phyloP scores from a whole-genome alignment of 768 basidiomycete species.

The Pulveroboletus frians region DNA sequence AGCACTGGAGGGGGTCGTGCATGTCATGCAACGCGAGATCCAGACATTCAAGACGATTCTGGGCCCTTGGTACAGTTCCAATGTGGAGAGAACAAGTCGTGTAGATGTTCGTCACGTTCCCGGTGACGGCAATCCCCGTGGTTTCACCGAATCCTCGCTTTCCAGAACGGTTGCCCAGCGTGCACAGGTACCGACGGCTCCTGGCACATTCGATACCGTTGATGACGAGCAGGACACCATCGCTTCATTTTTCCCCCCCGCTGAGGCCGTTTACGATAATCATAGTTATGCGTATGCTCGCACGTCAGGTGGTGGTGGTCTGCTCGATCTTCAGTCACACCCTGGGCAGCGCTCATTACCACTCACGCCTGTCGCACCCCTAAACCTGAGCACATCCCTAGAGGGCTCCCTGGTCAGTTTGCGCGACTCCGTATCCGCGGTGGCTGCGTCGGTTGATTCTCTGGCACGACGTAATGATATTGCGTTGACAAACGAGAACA shows the following conservation, averaged over 20 bases:
- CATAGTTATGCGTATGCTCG: slow-evolving; percentile 12
- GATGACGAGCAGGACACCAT: slow-evolving; percentile 24
- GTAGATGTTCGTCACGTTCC: slow-evolving; percentile 8
- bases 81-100: slow-evolving; percentile 23
- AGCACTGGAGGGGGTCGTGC: slow-evolving; percentile 51
- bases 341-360: slow-evolving; percentile 26
- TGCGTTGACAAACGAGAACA: slow-evolving; percentile 62
- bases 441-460: slow-evolving; percentile 58
- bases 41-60: slow-evolving; percentile 49
- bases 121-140: slow-evolving; percentile 9
- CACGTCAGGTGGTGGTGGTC: slow-evolving; percentile 13
- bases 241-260: slow-evolving; percentile 20
- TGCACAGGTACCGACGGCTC: slow-evolving; percentile 6
- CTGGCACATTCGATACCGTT: slow-evolving; percentile 16
- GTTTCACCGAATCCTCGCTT: slow-evolving; percentile 15
- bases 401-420: slow-evolving; percentile 57
- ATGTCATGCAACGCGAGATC: slow-evolving; percentile 53
- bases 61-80: slow-evolving; percentile 58
- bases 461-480: slow-evolving; percentile 61
- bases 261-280: slow-evolving; percentile 27
- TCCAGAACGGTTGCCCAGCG: slow-evolving; percentile 13
- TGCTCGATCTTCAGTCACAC: slow-evolving; percentile 20
- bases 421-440: slow-evolving; percentile 52
- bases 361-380: slow-evolving; percentile 46
- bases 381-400: slow-evolving; percentile 57